Percentiles rank a stretch among this genome's conserved stretches.
Conservation (phyloP, 305 asterid species). For the Rubia tinctorum region DNA sequence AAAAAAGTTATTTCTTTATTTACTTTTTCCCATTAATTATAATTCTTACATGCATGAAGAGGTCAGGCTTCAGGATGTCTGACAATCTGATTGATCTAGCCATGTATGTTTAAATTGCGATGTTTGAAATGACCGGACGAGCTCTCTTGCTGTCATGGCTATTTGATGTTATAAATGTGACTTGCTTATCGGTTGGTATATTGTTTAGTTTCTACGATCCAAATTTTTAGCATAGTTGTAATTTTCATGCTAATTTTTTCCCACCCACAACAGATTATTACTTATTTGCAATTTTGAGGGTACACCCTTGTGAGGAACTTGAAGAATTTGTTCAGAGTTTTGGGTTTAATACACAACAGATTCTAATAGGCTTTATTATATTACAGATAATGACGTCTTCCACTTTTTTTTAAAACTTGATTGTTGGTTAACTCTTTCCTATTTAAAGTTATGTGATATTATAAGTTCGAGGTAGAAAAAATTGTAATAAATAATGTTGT, state of each 20-base stretch:
- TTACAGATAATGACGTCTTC: constrained; percentile 61
- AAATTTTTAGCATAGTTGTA: background rate
- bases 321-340: constrained; percentile 91
- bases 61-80: background rate
- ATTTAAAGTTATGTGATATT: too few relatives aligned
- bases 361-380: constrained; percentile 89
- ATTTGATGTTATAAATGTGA: background rate
- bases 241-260: background rate
- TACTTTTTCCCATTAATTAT: background rate
- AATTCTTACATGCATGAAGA: background rate
- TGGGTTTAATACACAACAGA: constrained; percentile 97
- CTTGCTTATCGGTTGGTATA: background rate
- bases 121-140: background rate
- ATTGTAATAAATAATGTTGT: too few relatives aligned
- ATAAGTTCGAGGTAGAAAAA: too few relatives aligned
- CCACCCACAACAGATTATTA: constrained; percentile 61
- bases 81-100: background rate
- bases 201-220: background rate
- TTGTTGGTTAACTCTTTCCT: background rate
- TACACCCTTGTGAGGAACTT: constrained; percentile 95
- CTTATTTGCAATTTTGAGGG: constrained; percentile 93
- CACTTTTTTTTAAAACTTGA: background rate
- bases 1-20: too few relatives aligned
- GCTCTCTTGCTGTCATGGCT: too few relatives aligned
- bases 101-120: background rate